Evolutionary conservation across 768 basidiomycete genomes (phyloP).

Genomic region (Lentinula detonsa): DNA sequence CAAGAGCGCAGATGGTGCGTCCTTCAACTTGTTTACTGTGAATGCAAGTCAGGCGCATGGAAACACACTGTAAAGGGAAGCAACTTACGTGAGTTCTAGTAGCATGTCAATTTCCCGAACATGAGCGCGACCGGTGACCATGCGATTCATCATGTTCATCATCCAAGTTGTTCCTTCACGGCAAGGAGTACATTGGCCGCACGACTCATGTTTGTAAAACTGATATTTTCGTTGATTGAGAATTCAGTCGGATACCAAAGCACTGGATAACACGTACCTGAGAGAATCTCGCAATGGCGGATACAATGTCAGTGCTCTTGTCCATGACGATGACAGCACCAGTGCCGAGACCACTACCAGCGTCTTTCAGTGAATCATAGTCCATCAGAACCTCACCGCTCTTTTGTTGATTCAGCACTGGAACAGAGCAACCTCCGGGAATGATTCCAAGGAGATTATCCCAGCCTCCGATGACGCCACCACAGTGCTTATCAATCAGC

Average conservation of each 20-base stretch:
- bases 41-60: not conserved
- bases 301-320: constrained; percentile 92
- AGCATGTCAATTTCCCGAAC: constrained; percentile 97
- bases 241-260: not conserved
- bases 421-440: constrained; percentile 93
- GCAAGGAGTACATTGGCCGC: constrained; percentile 95
- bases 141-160: constrained; percentile 99
- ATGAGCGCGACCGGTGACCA: constrained; percentile 89
- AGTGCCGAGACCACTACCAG: constrained; percentile 93
- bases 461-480: constrained; percentile 93
- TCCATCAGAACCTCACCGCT: constrained; percentile 97
- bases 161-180: constrained; percentile 97
- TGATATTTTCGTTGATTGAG: constrained; percentile 18
- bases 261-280: constrained; percentile 38
- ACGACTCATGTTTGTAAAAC: constrained; percentile 99
- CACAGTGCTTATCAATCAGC: constrained; percentile 94
- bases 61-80: not conserved
- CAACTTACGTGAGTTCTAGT: constrained; percentile 78
- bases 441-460: constrained; percentile 95
- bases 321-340: constrained; percentile 99
- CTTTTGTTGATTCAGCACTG: constrained; percentile 77
- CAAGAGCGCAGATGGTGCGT: constrained; percentile 93
- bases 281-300: constrained; percentile 91
- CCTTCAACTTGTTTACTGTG: constrained; percentile 92
- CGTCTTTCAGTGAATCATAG: constrained; percentile 95